Base-by-base conservation (phyloP, 2,329 filamentous ascomycete species). In the Septoria linicola region DNA sequence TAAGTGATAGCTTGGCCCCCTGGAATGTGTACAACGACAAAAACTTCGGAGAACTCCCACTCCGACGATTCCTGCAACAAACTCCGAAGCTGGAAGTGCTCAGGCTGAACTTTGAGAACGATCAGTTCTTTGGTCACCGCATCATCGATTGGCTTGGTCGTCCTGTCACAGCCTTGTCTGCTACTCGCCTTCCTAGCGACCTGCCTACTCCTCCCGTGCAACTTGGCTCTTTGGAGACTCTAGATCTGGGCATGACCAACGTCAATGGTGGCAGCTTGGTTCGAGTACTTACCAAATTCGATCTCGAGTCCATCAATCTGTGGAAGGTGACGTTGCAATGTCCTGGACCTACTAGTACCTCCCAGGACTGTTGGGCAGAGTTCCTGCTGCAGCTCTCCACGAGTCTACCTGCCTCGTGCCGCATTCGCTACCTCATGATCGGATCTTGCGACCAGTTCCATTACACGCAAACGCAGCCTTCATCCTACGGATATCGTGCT, bases 61-160 rank as follows among this genome's bases (percentile, higher is more conserved):
- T 57, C 4, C 41, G 51, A 21, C 53, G 41, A 6, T 60, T 65
- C 6, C 37, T 66, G 8, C 50, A 58, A 32, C 37, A 57, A 8
- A 54, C 55, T 1, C 41, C 54, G 3, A 31, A 45, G 1, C 51
- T 66, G 3, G 41, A 60, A 23, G 35, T 36, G 7, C 48, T 66
- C 8, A 54, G 63, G 10, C 42, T 66, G 16, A 66, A 66, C 39
- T 66, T 66, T 40, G 34, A 34, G 3, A 34, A 8, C 1, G 6
- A 20, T 10, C 21, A 51, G n/a, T 43, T 35, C 8, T 41, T 54
- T n/a, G 51, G 27, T 3, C 11, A 32, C 5, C 54, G 20, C 6
- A 36, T 47, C 14, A 37, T 57, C 8, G 44, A 52, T 2, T 57
- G 55, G 55, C 41, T 57, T 4, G 44, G 51, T 20, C 39, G 40